These are phyloP conservation scores for Mesembryanthemum crystallinum DNA, from an alignment of 148 eudicot genomes.

Conservation along the genomic window DNA sequence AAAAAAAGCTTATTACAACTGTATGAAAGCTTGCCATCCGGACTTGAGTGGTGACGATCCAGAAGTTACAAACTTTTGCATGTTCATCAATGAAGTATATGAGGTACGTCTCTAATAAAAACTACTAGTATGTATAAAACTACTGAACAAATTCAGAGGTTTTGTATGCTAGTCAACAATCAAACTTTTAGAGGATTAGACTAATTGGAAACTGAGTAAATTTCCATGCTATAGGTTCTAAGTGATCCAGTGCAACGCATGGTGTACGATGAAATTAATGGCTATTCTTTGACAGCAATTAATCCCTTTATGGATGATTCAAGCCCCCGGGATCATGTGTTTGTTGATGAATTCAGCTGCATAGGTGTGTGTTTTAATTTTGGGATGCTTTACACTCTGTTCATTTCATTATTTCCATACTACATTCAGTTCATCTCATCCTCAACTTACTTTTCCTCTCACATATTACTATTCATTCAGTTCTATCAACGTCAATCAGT, in stretches of 20 bases:
- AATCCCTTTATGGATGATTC: constrained; percentile 90
- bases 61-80: constrained; percentile 89
- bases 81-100: constrained; percentile 91
- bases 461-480: too few species aligned
- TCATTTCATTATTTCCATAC: too few species aligned
- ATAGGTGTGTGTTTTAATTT: constrained; percentile 54
- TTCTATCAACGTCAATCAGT: too few species aligned
- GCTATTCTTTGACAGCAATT: constrained; percentile 81
- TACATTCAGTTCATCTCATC: too few species aligned
- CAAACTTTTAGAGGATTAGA: background rate
- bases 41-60: constrained; percentile 90
- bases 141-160: background rate
- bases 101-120: constrained; percentile 41
- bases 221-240: constrained; percentile 53
- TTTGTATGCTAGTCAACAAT: background rate
- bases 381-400: background rate
- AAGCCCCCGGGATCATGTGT: constrained; percentile 75
- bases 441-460: too few species aligned
- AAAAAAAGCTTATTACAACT: constrained; percentile 89
- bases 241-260: constrained; percentile 95
- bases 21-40: constrained; percentile 99
- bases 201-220: background rate
- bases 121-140: background rate
- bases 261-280: constrained; percentile 94
- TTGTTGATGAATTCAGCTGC: constrained; percentile 98